Conservation (phyloP, 306 rosid genomes). For the Sicyos baderoa region DNA sequence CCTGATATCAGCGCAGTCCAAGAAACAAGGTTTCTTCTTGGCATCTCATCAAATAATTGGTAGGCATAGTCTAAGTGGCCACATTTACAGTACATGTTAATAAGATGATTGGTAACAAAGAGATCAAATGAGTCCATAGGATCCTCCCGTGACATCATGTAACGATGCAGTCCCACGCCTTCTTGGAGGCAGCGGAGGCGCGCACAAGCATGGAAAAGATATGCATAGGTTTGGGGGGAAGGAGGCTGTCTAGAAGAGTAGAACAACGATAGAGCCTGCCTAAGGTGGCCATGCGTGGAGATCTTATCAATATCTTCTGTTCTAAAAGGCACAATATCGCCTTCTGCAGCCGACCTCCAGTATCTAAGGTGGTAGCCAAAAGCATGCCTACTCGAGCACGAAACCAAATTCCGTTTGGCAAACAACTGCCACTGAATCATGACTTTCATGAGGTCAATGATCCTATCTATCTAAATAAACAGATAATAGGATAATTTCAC, state of each 20-base stretch:
- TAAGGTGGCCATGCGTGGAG: conserved; percentile 40
- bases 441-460: conserved; percentile 10
- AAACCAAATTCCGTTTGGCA: conserved; percentile 5
- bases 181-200: conserved; percentile 41
- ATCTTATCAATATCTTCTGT: conserved; percentile 21
- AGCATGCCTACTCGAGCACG: background rate
- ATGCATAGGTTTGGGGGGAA: conserved; percentile 49
- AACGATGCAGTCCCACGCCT: conserved; percentile 55
- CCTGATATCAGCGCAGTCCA: conserved; percentile 83
- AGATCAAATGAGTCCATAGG: conserved; percentile 32
- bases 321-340: background rate
- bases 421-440: background rate
- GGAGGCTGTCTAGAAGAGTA: conserved; percentile 31
- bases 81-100: conserved; percentile 70
- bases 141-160: conserved; percentile 38
- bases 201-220: conserved; percentile 64
- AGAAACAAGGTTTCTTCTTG: conserved; percentile 52
- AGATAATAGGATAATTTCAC: background rate
- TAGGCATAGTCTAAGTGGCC: conserved; percentile 43
- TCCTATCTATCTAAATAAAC: background rate
- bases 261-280: conserved; percentile 47
- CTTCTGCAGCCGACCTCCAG: conserved; percentile 6
- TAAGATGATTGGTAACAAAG: conserved; percentile 58
- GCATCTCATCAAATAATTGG: conserved; percentile 60
- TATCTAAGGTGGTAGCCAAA: conserved; percentile 9